These are phyloP conservation scores for Cynara cardunculus DNA, from an alignment of 129 eudicot genomes.

Conservation along the genomic window DNA sequence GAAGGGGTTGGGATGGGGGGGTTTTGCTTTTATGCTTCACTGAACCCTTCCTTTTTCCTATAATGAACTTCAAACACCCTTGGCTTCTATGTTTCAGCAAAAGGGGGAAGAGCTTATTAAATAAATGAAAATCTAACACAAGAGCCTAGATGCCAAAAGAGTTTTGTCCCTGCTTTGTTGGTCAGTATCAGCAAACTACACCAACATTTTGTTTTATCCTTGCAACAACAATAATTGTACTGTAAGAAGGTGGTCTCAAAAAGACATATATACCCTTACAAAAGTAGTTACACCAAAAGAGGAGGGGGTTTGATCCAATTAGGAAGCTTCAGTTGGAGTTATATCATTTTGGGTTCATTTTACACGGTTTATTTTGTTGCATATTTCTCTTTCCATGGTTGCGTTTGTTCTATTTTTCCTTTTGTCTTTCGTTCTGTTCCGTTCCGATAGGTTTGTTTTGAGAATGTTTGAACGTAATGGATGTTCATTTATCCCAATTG, in stretches of 20 bases:
- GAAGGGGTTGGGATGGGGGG: neutral
- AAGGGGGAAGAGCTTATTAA: slow-evolving; percentile 20
- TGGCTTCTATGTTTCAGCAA: slow-evolving; percentile 35
- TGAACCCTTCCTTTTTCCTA: slow-evolving; percentile 33
- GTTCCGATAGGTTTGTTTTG: neutral
- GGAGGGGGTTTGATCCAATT: neutral
- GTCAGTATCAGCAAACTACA: slow-evolving; percentile 3
- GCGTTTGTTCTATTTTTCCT: neutral
- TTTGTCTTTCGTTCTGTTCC: slow-evolving; percentile 4
- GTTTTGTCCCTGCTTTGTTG: slow-evolving; percentile 21
- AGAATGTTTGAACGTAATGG: neutral
- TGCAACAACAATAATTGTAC: slow-evolving; percentile 25
- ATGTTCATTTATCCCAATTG: neutral
- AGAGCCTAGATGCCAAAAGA: slow-evolving; percentile 19
- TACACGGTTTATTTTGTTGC: slow-evolving; percentile 17
- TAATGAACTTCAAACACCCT: slow-evolving; percentile 32
- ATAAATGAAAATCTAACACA: neutral
- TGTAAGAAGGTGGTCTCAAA: slow-evolving; percentile 6
- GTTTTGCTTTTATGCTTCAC: slow-evolving; percentile 21
- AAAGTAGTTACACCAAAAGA: neutral
- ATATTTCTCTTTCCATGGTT: slow-evolving; percentile 1
- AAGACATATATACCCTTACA: slow-evolving; percentile 19
- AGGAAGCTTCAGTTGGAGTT: slow-evolving; percentile 11
- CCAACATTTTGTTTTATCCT: slow-evolving; percentile 12
- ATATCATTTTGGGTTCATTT: slow-evolving; percentile 17